A percentile compares a stretch with the other conserved stretches of the same genome.
Conservation (phyloP, 148 eudicot species). For the Cornus suecica region DNA sequence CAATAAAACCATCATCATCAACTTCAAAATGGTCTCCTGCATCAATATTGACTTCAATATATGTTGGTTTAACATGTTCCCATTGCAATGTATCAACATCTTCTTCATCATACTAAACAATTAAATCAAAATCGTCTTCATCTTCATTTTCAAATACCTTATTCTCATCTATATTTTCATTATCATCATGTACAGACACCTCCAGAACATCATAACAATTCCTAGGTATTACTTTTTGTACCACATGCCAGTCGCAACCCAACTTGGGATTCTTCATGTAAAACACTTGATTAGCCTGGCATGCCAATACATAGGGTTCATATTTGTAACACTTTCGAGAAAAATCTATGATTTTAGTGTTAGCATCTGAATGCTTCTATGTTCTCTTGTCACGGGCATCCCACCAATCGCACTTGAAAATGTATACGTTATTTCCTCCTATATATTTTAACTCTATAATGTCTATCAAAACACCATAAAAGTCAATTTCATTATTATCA, state of each 20-base stretch:
- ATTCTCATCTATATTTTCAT: background rate
- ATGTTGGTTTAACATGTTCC: too few relatives aligned
- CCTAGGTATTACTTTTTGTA: background rate
- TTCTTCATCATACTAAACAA: too few relatives aligned
- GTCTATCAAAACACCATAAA: background rate
- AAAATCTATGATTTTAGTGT: background rate
- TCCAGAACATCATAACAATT: background rate
- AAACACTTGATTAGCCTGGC: background rate
- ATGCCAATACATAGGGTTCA: background rate
- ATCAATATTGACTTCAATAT: too few relatives aligned
- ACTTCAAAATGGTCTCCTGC: too few relatives aligned
- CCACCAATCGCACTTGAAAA: conserved; percentile 12
- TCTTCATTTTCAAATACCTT: too few relatives aligned
- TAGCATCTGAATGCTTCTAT: background rate
- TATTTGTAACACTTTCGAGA: background rate
- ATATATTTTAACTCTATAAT: background rate
- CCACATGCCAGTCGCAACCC: background rate
- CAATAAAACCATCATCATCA: too few relatives aligned
- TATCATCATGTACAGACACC: background rate
- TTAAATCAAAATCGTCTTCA: too few relatives aligned
- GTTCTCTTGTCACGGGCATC: background rate
- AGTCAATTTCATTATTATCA: background rate
- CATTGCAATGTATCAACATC: too few relatives aligned
- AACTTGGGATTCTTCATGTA: background rate
- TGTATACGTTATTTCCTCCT: background rate